A percentile compares a stretch with the other conserved stretches of the same genome.
phyloP scores from a whole-genome alignment of 495 filamentous ascomycete species.

The Talaromyces nanjingensis region DNA sequence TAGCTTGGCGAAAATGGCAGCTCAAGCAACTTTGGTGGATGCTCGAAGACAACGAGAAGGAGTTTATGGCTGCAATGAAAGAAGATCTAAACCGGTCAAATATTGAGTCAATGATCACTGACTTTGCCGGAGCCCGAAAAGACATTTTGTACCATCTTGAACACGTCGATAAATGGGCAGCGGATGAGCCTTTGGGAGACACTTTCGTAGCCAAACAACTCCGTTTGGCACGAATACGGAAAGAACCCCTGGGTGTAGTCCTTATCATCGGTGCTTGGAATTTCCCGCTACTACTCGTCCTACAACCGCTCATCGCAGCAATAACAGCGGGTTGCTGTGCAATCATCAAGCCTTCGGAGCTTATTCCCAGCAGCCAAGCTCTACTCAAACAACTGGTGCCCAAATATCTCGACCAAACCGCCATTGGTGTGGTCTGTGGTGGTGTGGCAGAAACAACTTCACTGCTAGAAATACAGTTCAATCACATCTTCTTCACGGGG shows the following conservation, averaged over 20 bases:
- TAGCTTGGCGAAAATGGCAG: conserved; percentile 36
- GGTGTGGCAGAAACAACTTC: conserved; percentile 64
- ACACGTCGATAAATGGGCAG: conserved; percentile 65
- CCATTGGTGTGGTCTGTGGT: conserved; percentile 68
- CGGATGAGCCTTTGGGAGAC: conserved; percentile 60
- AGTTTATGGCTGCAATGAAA: conserved; percentile 57
- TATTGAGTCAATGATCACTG: conserved; percentile 58
- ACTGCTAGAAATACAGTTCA: conserved; percentile 75
- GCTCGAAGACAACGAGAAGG: conserved; percentile 61
- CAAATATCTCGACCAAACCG: conserved; percentile 57
- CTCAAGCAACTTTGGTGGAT: conserved; percentile 45
- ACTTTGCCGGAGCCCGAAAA: conserved; percentile 57
- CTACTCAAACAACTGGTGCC: conserved; percentile 66
- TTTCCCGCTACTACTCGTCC: conserved; percentile 65
- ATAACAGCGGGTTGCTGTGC: conserved; percentile 80
- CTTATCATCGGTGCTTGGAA: conserved; percentile 89
- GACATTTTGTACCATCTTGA: conserved; percentile 66
- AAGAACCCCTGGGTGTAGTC: conserved; percentile 74
- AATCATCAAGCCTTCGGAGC: conserved; percentile 79
- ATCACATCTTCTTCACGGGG: conserved; percentile 92
- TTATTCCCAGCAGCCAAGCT: conserved; percentile 59
- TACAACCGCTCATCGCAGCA: conserved; percentile 74
- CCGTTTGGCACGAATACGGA: conserved; percentile 61
- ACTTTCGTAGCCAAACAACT: conserved; percentile 50
- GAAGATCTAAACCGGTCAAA: conserved; percentile 63